Evolutionary conservation across 768 basidiomycete species (phyloP), one percentile per base, ranked within the genome.

Genomic region (Cystofilobasidium ferigula): DNA sequence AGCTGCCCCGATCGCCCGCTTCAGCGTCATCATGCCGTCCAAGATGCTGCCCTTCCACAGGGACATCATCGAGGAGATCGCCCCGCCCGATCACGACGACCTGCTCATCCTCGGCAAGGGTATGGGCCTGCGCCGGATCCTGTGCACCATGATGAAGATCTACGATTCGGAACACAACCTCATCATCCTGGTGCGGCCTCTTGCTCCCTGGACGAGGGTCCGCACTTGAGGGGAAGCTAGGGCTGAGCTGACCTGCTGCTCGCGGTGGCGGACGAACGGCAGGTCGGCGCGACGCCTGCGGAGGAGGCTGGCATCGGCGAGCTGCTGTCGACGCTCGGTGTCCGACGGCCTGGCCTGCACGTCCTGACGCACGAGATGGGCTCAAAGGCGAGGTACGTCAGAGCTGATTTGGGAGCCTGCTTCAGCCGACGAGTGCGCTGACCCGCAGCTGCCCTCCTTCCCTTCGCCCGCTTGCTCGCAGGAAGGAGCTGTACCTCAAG

Each of bases 241-340:
- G n/a, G 76, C 87, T 88, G 0, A 81, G 62, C 12, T 54, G 38
- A 43, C 24, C n/a, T 28, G 40, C 22, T 2, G 28, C 10, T 32
- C 47, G 7, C 35, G 30, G 38, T 28, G 28, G 4, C 28, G n/a
- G 47, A 28, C 62, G 20, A 22, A 3, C 40, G 10, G 24, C 56
- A 74, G 73, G 71, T 74, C 69, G 75, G 75, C 56, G 74, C 76
- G 2, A 72, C 84, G 0, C 81, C 84, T 12, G 89, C 92, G 70
- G 95, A 97, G 74, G 93, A 94, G 73, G 80, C 84, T 1, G 90
- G 86, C 8, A 88, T 98, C 38, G 89, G 89, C 0, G 92, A 95
- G 70, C 90, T 95, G 73, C 80, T 99, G 36, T 86, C 90, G 0
- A 84, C 91, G 14, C 86, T 95, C 84, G 93, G 93, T 4, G 92